Base-by-base conservation (phyloP, 2,329 filamentous ascomycete species). In the Xylariaceae sp. region DNA sequence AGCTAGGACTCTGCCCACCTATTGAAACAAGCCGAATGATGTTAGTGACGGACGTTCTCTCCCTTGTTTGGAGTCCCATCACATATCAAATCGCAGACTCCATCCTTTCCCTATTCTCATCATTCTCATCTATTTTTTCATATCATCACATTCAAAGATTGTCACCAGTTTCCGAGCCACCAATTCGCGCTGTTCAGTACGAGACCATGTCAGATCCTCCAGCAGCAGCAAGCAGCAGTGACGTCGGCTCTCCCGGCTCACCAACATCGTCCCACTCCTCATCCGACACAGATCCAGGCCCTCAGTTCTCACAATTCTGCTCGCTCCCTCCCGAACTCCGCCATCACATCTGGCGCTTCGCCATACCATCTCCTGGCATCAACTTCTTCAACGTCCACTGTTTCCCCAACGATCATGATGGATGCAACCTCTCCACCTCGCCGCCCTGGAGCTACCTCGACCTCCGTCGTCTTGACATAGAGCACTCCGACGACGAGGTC, bases 361-460 rank as follows among this genome's bases (percentile, higher is more conserved):
- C 63, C 11, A 41, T 65, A 3, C 60, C 62, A 0, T 45, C 47
- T 1, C 58, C 62, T 2, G 63, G 62, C 22, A 61, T 67, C 46
- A 67, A 66, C 54, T 66, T 66, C 56, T 67, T 67, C 60, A 67
- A 67, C 54, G 53, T 66, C 1, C 65, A 67, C 52, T 54, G 48
- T 47, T 61, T 66, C 51, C 65, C 65, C n/a, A 61, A 63, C 47
- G 63, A 66, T 42, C 63, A 67, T 38, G 32, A 18, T 1, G 56
- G 55, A 14, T 55, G 57, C 15, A 64, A 63, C 52, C 55, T 60
- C 5, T 64, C 61, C 55, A 59, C 48, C 1, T 66, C 64, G 2
- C 64, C 64, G 5, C 54, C 59, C 2, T 62, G 55, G 55, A 42
- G 57, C 3, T 62, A 66, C 39, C 56, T 67, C 11, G 65, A 67